phyloP scores from a whole-genome alignment of 148 eudicot species.

The Heliosperma pusillum region DNA sequence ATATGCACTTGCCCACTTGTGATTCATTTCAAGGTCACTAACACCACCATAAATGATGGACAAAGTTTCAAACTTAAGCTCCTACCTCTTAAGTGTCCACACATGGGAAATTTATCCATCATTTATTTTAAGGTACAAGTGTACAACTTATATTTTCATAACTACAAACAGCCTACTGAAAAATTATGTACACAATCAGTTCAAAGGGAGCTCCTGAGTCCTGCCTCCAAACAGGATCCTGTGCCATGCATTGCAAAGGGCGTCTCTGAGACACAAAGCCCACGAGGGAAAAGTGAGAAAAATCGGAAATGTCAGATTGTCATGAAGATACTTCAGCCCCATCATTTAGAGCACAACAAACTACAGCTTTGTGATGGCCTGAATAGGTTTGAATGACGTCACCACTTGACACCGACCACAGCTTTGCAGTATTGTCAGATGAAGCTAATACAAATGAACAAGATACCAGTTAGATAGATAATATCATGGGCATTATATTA shows the following conservation, averaged over 20 bases:
- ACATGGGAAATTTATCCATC: not conserved
- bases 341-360: slow-evolving; percentile 93
- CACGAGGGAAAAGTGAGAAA: not conserved
- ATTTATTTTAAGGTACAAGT: not conserved
- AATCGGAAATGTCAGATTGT: slow-evolving; percentile 13
- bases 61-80: too few relatives aligned
- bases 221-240: not conserved
- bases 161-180: not conserved
- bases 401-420: slow-evolving; percentile 77
- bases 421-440: slow-evolving; percentile 78
- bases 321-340: slow-evolving; percentile 71
- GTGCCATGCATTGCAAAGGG: not conserved
- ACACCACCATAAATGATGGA: too few relatives aligned
- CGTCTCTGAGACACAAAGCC: too few relatives aligned
- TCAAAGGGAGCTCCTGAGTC: not conserved
- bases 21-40: too few relatives aligned
- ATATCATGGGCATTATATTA: not conserved
- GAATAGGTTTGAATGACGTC: slow-evolving; percentile 73
- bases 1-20: too few relatives aligned
- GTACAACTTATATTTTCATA: not conserved
- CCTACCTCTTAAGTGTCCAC: too few relatives aligned
- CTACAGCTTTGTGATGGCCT: slow-evolving; percentile 95
- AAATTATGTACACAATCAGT: slow-evolving; percentile 19
- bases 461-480: not conserved
- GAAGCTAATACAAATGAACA: slow-evolving; percentile 55